Conservation (phyloP, 2,329 filamentous ascomycete genomes). For the Didymella exigua region DNA sequence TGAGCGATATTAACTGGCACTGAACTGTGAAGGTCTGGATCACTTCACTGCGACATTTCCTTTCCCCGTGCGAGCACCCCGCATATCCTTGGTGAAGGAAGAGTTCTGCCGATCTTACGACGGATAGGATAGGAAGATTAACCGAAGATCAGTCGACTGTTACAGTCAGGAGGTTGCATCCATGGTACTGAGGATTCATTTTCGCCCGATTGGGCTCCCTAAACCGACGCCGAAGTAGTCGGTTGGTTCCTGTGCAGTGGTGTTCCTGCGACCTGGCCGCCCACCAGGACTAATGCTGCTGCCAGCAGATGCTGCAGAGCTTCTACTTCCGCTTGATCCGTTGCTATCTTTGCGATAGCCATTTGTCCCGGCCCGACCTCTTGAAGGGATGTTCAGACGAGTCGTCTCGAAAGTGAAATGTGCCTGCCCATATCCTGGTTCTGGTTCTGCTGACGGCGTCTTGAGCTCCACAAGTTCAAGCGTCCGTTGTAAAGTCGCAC, state of each 20-base stretch:
- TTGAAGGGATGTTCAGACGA: slow-evolving; percentile 36
- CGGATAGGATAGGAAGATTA: background rate
- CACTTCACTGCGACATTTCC: background rate
- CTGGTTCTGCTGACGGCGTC: slow-evolving; percentile 35
- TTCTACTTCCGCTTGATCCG: slow-evolving; percentile 11
- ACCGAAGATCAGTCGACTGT: background rate
- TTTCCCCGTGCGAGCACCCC: background rate
- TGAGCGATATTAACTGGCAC: background rate
- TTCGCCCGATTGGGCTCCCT: slow-evolving; percentile 6
- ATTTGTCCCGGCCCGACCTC: slow-evolving; percentile 26
- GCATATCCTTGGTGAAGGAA: background rate
- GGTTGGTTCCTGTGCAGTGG: slow-evolving; percentile 12
- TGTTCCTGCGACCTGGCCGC: slow-evolving; percentile 22
- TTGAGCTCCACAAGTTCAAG: slow-evolving; percentile 59
- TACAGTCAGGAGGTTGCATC: background rate
- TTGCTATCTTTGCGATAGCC: slow-evolving; percentile 16
- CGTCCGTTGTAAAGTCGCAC: slow-evolving; percentile 75
- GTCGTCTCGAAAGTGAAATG: slow-evolving; percentile 43
- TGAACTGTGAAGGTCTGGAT: background rate
- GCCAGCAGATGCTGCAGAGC: slow-evolving; percentile 23
- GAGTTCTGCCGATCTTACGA: background rate
- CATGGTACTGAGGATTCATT: background rate
- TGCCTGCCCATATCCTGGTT: slow-evolving; percentile 27
- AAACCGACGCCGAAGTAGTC: slow-evolving; percentile 35
- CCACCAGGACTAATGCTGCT: slow-evolving; percentile 26